Conservation (phyloP, 2,329 filamentous ascomycete species). For the Dothidotthia symphoricarpi region DNA sequence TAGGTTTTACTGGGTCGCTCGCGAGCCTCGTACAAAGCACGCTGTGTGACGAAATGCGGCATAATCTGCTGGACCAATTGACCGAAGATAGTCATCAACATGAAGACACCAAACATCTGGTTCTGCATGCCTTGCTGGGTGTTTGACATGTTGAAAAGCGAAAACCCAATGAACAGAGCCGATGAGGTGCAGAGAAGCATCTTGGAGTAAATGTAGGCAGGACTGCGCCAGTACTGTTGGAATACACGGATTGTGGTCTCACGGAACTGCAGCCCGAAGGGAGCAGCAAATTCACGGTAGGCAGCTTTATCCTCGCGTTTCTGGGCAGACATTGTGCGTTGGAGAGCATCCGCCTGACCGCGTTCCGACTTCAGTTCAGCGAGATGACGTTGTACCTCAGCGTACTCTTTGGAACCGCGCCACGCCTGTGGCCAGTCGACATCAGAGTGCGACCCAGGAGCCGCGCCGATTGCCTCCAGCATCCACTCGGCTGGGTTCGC, state of each 20-base stretch:
- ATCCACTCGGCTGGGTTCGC: constrained; percentile 86
- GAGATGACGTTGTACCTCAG: constrained; percentile 48
- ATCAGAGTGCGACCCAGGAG: constrained; percentile 50
- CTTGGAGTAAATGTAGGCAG: constrained; percentile 87
- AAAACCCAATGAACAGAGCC: constrained; percentile 77
- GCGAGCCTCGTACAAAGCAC: constrained; percentile 78
- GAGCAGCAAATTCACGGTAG: constrained; percentile 78
- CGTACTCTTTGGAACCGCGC: constrained; percentile 50
- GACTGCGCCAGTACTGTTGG: constrained; percentile 89
- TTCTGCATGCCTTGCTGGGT: constrained; percentile 78
- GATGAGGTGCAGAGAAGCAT: constrained; percentile 62
- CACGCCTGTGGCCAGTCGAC: constrained; percentile 53
- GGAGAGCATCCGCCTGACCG: constrained; percentile 28
- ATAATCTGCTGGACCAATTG: constrained; percentile 77
- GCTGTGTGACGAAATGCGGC: constrained; percentile 81
- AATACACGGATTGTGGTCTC: constrained; percentile 74
- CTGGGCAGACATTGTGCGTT: constrained; percentile 43
- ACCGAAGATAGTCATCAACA: constrained; percentile 76
- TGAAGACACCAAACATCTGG: constrained; percentile 83
- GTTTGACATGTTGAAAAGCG: constrained; percentile 71
- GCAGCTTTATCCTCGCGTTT: constrained; percentile 51
- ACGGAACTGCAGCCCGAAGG: constrained; percentile 65
- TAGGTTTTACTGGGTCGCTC: constrained; percentile 84
- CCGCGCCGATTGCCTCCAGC: constrained; percentile 58
- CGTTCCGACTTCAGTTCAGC: constrained; percentile 46